phyloP scores from a whole-genome alignment of 2,329 filamentous ascomycete species.

The Claviceps spartinae region DNA sequence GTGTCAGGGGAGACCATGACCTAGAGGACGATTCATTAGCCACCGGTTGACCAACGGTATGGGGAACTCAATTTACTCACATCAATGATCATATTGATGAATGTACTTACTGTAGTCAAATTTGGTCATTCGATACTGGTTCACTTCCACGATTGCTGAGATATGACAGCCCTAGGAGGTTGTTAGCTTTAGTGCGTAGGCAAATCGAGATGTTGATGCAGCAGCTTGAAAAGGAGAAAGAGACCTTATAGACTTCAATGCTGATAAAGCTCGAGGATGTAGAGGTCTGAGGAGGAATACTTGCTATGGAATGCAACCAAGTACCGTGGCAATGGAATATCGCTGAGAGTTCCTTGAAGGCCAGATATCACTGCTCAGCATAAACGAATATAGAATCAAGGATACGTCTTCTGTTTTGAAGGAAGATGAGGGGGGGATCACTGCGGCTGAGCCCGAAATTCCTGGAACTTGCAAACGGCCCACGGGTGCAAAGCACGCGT shows the following conservation, averaged over 20 bases:
- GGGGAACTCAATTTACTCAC: conserved; percentile 35
- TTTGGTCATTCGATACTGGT: conserved; percentile 57
- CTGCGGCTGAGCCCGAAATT: background rate
- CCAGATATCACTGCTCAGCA: background rate
- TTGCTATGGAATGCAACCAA: background rate
- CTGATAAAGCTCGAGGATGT: background rate
- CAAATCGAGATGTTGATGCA: background rate
- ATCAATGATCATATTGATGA: conserved; percentile 57
- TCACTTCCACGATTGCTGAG: conserved; percentile 42
- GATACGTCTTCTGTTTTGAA: background rate
- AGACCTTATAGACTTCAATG: too few species aligned
- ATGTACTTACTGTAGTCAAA: conserved; percentile 47
- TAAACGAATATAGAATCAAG: background rate
- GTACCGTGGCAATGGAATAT: background rate
- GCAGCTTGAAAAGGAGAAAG: background rate
- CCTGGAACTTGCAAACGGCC: too few species aligned
- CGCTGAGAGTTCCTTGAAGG: too few species aligned
- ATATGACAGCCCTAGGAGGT: conserved; percentile 13
- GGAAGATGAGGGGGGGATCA: too few species aligned
- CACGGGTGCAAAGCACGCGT: too few species aligned
- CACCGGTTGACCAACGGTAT: background rate
- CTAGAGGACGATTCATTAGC: conserved; percentile 25
- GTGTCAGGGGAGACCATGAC: conserved; percentile 49
- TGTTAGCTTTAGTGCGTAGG: background rate
- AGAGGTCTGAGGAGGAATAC: background rate